Base-by-base conservation (phyloP, 139 green algal species). In the Edaphochlamys debaryana region DNA sequence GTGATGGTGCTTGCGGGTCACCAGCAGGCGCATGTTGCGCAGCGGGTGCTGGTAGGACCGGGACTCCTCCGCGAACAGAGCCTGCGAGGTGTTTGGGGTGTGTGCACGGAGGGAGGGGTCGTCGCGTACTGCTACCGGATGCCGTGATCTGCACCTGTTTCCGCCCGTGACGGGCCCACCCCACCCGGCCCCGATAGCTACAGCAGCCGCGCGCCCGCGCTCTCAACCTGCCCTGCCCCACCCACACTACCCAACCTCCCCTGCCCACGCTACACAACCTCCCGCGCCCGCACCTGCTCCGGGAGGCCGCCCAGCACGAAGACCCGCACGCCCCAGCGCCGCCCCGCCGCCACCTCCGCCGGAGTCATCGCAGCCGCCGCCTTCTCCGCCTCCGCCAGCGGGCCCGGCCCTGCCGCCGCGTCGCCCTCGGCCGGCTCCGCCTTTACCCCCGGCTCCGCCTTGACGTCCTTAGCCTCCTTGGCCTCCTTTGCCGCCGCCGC, bases 1-100 rank as follows among this genome's bases (percentile, higher is more conserved):
- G 71, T 85, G 78, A 72, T 67, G 68, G 67, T 67, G 69, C 41
- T 72, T 75, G 34, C 81, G 77, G 45, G 45, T 13, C 36, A 93
- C 80, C 72, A 94, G 58, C 54, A 93, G 85, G 30, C 66, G 72
- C 64, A 94, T 64, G 38, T 86, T 67, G 29, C 80, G 71, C 9
- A 67, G 34, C 0, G 86, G 87, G 85, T 91, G 88, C 82, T 86
- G 67, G 74, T 83, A 90, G 4, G 3, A 1, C 58, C 67, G n/a
- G 17, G 32, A 11, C 37, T 84, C 82, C 27, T 84, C 56, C 17
- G 81, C 29, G 69, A 73, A 60, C 2, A 90, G 77, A 2, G 71
- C 34, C 56, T 62, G 66, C 54, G n/a, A 36, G 32, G 32, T 8
- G 48, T 25, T 19, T 22, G 32, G 15, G 63, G 30, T 36, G 70